Conservation (phyloP, 495 filamentous ascomycete species). For the Echria macrotheca region DNA sequence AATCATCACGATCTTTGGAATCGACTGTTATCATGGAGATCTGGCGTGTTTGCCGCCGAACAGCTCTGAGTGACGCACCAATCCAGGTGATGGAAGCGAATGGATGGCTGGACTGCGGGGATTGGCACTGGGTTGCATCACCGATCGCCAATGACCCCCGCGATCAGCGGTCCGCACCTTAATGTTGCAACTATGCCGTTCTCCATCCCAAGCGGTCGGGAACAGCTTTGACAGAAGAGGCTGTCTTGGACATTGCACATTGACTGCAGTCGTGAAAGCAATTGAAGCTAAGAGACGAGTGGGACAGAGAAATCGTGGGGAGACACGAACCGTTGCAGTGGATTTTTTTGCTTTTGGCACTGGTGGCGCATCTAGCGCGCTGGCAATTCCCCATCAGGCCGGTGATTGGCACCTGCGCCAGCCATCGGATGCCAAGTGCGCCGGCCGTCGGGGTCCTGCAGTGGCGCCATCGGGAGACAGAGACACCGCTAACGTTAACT, state of each 20-base stretch:
- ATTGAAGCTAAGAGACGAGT: background rate
- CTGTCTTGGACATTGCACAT: no score
- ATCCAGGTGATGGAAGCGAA: no score
- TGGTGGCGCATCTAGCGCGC: background rate
- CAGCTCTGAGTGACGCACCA: no score
- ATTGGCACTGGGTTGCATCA: conserved; percentile 9
- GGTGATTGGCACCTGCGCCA: conserved; percentile 5
- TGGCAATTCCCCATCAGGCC: background rate
- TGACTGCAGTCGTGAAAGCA: background rate
- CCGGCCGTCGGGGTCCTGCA: background rate
- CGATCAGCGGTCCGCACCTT: conserved; percentile 4
- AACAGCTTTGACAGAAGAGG: no score
- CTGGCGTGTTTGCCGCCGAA: no score
- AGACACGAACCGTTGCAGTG: no score
- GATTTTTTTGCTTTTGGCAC: background rate
- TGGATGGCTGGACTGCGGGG: no score
- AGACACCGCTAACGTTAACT: conserved; percentile 8
- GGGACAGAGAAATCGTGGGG: no score
- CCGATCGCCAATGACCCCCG: background rate
- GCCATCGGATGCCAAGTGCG: background rate
- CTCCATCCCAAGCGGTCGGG: background rate
- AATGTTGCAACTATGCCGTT: background rate
- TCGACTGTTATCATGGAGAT: no score
- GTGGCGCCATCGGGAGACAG: conserved; percentile 6
- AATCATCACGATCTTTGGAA: no score